Base-by-base conservation (phyloP, 2,329 filamentous ascomycete species). In the Xylariales sp. region DNA sequence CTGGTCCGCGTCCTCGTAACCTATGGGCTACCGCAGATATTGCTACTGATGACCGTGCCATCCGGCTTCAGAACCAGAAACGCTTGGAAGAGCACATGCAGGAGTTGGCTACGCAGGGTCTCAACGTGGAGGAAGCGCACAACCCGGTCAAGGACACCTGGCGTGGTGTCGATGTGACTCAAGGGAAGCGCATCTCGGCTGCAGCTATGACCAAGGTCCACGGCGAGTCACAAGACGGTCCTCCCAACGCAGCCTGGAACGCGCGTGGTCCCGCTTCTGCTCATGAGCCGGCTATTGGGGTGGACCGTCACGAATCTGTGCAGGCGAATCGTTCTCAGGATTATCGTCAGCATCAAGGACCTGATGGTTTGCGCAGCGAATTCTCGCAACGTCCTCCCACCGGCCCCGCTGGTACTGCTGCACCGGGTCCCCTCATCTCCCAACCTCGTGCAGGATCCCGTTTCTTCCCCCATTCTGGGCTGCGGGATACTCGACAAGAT, bases 381-480 rank as follows among this genome's bases (percentile, higher is more conserved):
- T 46, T 45, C 25, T 44, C 43, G 29, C 48, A 51, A 34, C 51
- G 46, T 19, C 22, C 45, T 10, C 8, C 46, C 12, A 38, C 38
- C 11, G 38, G 42, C 11, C 41, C 45, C 18, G 19, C 46, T n/a
- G 47, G 44, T 28, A 25, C 42, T 22, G 44, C 48, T 35, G 45
- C 49, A 4, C 43, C 52, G 12, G 52, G 50, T 11, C 49, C 48
- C 20, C 49, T 49, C 19, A 32, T 50, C 6, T 53, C 69, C 3
- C 66, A 74, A 25, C 66, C 73, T 44, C 61, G 65, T 15, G 70
- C 78, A 16, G 64, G 70, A 14, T 84, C 80, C 6, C 65, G 79
- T 31, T 84, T 84, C 59, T 84, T 84, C 58, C 80, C 80, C 8
- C 55, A 54, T 0, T 57, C 70, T 2, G 72, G 63, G 41, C 22